phyloP scores from a whole-genome alignment of 805 yeast species.

The Candida germanica region DNA sequence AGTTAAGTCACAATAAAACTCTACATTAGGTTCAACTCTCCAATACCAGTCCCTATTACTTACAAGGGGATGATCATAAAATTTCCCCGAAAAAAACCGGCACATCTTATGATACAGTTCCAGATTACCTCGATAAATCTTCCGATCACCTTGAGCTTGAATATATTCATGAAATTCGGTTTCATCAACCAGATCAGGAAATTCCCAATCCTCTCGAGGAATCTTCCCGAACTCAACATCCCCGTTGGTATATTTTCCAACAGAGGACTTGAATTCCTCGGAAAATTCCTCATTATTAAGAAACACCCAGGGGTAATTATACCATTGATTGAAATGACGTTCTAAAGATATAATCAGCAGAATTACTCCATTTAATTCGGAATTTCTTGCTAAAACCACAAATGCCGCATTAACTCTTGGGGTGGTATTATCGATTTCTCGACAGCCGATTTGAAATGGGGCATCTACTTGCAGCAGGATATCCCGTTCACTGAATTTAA shows the following conservation, averaged over 20 bases:
- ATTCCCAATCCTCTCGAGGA: constrained; percentile 63
- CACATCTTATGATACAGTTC: constrained; percentile 93
- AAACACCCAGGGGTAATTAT: constrained; percentile 87
- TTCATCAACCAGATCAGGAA: constrained; percentile 40
- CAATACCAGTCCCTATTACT: constrained; percentile 83
- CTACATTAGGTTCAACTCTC: constrained; percentile 93
- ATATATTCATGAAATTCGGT: constrained; percentile 54
- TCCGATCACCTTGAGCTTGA: constrained; percentile 75
- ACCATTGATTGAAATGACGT: constrained; percentile 91
- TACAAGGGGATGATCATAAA: constrained; percentile 76
- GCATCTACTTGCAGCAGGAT: constrained; percentile 22
- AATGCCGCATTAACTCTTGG: constrained; percentile 77
- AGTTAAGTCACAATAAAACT: constrained; percentile 84
- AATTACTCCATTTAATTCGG: constrained; percentile 74
- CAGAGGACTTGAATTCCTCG: constrained; percentile 55
- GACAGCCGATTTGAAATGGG: constrained; percentile 58
- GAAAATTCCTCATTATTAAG: constrained; percentile 77
- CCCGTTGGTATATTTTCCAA: constrained; percentile 53
- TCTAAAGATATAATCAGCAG: constrained; percentile 73
- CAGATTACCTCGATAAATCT: constrained; percentile 78
- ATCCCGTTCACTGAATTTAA: constrained; percentile 9
- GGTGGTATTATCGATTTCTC: constrained; percentile 35
- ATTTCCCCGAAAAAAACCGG: constrained; percentile 81
- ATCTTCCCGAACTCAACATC: constrained; percentile 71
- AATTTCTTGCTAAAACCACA: constrained; percentile 78